phyloP scores from a whole-genome alignment of 2,329 filamentous ascomycete species.

The Nakataea oryzae region DNA sequence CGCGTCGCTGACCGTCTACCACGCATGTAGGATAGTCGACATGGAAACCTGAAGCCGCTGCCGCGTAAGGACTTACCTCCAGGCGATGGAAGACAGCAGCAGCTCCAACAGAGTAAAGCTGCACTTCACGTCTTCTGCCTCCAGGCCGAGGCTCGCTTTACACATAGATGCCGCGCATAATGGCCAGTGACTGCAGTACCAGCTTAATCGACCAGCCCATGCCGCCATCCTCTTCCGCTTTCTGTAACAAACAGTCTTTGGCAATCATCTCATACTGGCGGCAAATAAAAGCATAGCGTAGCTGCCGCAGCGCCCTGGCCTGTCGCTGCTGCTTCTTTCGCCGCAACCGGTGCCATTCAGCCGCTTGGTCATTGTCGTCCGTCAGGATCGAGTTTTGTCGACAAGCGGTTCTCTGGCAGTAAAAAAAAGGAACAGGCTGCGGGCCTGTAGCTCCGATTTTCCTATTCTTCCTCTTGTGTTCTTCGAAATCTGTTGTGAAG shows the following conservation, averaged over 20 bases:
- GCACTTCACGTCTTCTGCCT: background rate
- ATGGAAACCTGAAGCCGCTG: too few relatives aligned
- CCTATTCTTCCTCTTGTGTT: too few relatives aligned
- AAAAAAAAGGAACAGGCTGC: background rate
- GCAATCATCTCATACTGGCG: background rate
- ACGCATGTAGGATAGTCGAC: too few relatives aligned
- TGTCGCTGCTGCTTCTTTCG: background rate
- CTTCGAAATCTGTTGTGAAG: background rate
- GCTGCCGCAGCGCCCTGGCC: background rate
- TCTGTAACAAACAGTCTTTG: background rate
- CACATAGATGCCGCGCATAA: background rate
- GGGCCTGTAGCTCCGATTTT: background rate
- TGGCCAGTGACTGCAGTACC: too few relatives aligned
- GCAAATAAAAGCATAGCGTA: background rate
- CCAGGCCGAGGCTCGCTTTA: background rate
- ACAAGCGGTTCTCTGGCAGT: background rate
- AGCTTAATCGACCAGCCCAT: too few relatives aligned
- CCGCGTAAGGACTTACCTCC: too few relatives aligned
- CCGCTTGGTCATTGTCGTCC: background rate
- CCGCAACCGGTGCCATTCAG: background rate
- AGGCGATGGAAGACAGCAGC: background rate
- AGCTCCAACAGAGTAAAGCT: background rate
- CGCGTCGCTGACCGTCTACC: too few relatives aligned
- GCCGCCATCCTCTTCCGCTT: too few relatives aligned
- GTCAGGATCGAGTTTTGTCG: too few relatives aligned